phyloP scores from a whole-genome alignment of 1,284 basidiomycete species.

The Malassezia globosa region DNA sequence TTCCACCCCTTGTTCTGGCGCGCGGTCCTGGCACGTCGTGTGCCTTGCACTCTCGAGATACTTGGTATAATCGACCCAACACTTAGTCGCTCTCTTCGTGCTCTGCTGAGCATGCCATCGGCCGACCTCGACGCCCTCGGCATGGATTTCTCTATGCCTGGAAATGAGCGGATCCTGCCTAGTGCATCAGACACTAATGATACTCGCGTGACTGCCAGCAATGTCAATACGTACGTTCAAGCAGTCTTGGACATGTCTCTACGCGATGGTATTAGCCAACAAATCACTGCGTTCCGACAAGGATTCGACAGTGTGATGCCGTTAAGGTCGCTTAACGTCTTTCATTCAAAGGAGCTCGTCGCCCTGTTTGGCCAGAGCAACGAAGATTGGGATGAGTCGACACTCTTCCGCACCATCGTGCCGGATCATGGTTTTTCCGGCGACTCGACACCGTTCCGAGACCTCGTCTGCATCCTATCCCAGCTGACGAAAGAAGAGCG shows the following conservation, averaged over 20 bases:
- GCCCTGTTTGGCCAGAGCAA: conserved; percentile 89
- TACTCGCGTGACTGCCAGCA: conserved; percentile 68
- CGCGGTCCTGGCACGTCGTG: conserved; percentile 69
- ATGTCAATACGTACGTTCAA: conserved; percentile 75
- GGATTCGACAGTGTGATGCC: conserved; percentile 69
- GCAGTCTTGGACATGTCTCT: not conserved
- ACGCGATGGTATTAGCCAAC: conserved; percentile 26
- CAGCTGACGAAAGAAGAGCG: conserved; percentile 63
- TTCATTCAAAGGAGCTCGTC: conserved; percentile 82
- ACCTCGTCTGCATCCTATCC: conserved; percentile 76
- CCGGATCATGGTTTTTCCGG: conserved; percentile 96
- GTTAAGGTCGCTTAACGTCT: conserved; percentile 73
- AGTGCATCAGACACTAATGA: conserved; percentile 58
- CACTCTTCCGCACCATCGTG: conserved; percentile 78
- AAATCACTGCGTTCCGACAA: conserved; percentile 45
- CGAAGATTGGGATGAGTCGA: conserved; percentile 56
- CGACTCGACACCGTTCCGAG: conserved; percentile 77
- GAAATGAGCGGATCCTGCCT: conserved; percentile 71
- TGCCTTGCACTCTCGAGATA: conserved; percentile 67
- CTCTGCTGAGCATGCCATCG: conserved; percentile 58
- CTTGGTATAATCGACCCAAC: conserved; percentile 65
- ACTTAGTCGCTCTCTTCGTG: conserved; percentile 71
- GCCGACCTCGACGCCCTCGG: conserved; percentile 66
- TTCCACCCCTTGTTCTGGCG: conserved; percentile 87
- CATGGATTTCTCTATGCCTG: conserved; percentile 90